phyloP scores from a whole-genome alignment of 1,284 basidiomycete species.

The Tilletiaria anomala region DNA sequence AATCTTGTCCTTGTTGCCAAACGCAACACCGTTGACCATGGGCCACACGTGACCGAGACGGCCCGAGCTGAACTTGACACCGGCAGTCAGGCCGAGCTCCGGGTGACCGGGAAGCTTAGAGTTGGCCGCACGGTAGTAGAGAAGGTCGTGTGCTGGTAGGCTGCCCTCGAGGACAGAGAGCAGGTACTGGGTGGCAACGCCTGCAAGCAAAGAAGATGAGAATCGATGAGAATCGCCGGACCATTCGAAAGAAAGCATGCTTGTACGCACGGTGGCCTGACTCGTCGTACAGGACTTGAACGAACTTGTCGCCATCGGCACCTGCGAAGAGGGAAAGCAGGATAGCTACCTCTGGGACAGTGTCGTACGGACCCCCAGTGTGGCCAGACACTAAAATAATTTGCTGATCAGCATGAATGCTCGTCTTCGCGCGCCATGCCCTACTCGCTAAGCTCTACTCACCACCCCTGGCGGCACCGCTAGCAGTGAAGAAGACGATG shows the following conservation, averaged over 20 bases:
- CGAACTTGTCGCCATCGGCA: slow-evolving; percentile 39
- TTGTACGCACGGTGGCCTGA: slow-evolving; percentile 66
- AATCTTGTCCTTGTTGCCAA: slow-evolving; percentile 60
- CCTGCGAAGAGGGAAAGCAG: slow-evolving; percentile 57
- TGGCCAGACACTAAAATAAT: slow-evolving; percentile 74
- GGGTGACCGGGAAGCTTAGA: slow-evolving; percentile 72
- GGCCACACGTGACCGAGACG: slow-evolving; percentile 40
- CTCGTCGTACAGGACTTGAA: slow-evolving; percentile 39
- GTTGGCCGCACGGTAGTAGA: slow-evolving; percentile 67
- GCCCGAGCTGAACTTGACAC: slow-evolving; percentile 67
- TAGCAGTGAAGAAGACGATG: slow-evolving; percentile 66
- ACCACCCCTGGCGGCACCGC: slow-evolving; percentile 54
- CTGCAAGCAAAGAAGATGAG: too few relatives aligned
- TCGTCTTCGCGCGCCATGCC: slow-evolving; percentile 5
- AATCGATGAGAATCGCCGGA: too few relatives aligned
- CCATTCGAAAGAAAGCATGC: too few relatives aligned
- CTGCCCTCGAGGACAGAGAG: slow-evolving; percentile 59
- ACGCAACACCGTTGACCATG: slow-evolving; percentile 58
- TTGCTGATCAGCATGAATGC: slow-evolving; percentile 46
- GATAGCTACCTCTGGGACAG: slow-evolving; percentile 64
- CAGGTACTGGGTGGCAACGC: slow-evolving; percentile 73
- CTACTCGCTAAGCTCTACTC: too few relatives aligned
- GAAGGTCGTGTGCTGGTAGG: slow-evolving; percentile 56
- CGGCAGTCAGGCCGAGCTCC: slow-evolving; percentile 67
- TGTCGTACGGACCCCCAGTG: slow-evolving; percentile 64